Evolutionary conservation across 2,329 filamentous ascomycete species (phyloP).

Genomic region (Talaromyces sp.): DNA sequence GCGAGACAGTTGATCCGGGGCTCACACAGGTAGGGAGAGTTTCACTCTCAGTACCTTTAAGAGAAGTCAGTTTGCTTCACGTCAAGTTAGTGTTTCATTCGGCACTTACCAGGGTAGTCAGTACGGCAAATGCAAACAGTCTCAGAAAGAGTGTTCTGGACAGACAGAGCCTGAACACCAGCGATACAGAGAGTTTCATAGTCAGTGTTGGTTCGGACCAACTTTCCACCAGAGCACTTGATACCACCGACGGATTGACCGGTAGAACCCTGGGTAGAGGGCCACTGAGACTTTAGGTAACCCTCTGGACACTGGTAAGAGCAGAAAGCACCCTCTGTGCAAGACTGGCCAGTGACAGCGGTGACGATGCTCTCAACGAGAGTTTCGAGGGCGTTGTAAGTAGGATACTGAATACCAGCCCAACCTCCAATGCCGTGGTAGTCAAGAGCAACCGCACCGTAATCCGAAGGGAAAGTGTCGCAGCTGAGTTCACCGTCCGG

Average conservation of each 20-base stretch:
- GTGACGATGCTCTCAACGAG: constrained; percentile 65
- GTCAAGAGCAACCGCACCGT: constrained; percentile 69
- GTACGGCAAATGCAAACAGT: constrained; percentile 56
- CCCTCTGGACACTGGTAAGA: constrained; percentile 90
- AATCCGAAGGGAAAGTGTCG: constrained; percentile 69
- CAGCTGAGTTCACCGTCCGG: constrained; percentile 71
- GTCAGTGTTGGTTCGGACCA: constrained; percentile 70
- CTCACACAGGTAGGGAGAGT: constrained; percentile 68
- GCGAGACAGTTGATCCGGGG: constrained; percentile 53
- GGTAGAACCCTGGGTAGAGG: constrained; percentile 68
- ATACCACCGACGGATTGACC: constrained; percentile 87
- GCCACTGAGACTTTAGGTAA: constrained; percentile 92
- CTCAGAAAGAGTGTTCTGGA: constrained; percentile 66
- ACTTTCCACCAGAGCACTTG: constrained; percentile 68
- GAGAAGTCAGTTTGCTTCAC: too few species aligned
- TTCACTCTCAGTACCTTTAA: constrained; percentile 63
- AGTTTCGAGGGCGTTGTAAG: constrained; percentile 40
- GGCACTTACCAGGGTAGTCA: constrained; percentile 74
- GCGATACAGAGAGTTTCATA: constrained; percentile 69
- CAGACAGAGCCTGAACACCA: constrained; percentile 66
- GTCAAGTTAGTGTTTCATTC: too few species aligned
- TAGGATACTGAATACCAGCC: constrained; percentile 71
- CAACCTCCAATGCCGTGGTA: constrained; percentile 72
- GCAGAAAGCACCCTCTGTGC: constrained; percentile 67
- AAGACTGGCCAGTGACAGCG: constrained; percentile 58